Base-by-base conservation (phyloP, 2,329 filamentous ascomycete genomes). In the Pseudogymnoascus sp. region DNA sequence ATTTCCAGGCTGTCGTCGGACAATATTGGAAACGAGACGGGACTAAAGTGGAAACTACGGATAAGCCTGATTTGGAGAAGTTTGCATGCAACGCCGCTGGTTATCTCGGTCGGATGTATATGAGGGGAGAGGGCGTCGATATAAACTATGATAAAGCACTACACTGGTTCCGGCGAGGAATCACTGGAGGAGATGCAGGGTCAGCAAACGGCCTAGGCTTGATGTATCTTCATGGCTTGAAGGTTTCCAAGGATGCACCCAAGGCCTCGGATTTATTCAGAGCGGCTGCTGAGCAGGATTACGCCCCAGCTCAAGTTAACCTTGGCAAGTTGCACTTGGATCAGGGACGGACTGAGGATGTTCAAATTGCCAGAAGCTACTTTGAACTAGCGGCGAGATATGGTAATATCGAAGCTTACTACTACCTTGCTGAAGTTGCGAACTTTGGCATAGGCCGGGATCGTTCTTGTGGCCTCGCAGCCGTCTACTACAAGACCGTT, bases 361-460 rank as follows among this genome's bases (percentile, higher is more conserved):
- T 83, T 1, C 62, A 65, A 40, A 70, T 72, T 60, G 88, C 88
- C 3, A 83, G 81, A 39, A 80, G 82, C 61, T 90, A 90, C 72
- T 90, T 91, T 67, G 87, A 90, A 68, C 77, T 89, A 57, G 88
- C 88, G 11, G 84, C 84, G 63, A 80, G 85, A 62, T 86, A 87
- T 72, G 83, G 85, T 2, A 84, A 87, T 69, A 86, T 90, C 66
- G 88, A 90, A 73, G 86, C 87, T 0, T 88, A 84, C 70, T 91
- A 90, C 73, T 90, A 88, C 69, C 80, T 91, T 1, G 88, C 87
- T 1, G 88, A 90, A 71, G 79, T 91, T 67, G 83, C 81, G 51
- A 80, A 89, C 64, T 81, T 84, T 66, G 87, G 86, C 0, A 77
- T 90, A 62, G 86, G 86, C 7, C 78, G 85, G 42, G 85, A 89